Percentiles rank a stretch among this genome's conserved stretches.
phyloP scores from a whole-genome alignment of 306 rosid species.

The Glycine tomentella region DNA sequence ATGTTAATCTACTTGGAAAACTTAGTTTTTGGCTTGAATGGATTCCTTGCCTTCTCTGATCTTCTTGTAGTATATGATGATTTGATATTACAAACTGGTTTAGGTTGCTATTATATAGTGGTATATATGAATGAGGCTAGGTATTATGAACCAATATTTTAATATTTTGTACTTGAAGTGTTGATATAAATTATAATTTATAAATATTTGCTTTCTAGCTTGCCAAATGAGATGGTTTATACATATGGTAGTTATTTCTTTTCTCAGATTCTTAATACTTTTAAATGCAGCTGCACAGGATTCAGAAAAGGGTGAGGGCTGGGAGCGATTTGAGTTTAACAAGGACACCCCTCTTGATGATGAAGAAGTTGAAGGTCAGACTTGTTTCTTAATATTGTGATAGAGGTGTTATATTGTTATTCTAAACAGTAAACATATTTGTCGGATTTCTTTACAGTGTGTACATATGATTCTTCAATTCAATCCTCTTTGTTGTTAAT shows the following conservation, averaged over 20 bases:
- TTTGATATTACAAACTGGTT: background rate
- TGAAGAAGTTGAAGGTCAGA: conserved; percentile 86
- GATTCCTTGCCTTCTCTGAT: background rate
- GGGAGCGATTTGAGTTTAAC: conserved; percentile 96
- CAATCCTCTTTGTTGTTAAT: background rate
- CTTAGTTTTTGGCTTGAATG: background rate
- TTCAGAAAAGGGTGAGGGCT: conserved; percentile 70
- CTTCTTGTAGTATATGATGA: background rate
- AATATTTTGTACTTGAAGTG: background rate
- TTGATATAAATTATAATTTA: background rate
- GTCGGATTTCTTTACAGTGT: conserved; percentile 2
- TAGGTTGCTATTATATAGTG: conserved; percentile 19
- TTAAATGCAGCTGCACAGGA: conserved; percentile 72
- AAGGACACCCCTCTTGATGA: conserved; percentile 94
- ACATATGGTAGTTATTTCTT: conserved; percentile 2
- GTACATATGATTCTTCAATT: background rate
- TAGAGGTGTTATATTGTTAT: no score
- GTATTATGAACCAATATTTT: background rate
- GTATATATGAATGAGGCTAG: background rate
- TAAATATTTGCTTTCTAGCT: conserved; percentile 17
- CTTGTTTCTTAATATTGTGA: conserved; percentile 40
- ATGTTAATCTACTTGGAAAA: background rate
- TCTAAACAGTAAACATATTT: background rate
- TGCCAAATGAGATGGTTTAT: conserved; percentile 35
- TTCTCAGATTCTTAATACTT: conserved; percentile 5